Conservation (phyloP, 345 rosid species). For the Chamaenerion angustifolium region DNA sequence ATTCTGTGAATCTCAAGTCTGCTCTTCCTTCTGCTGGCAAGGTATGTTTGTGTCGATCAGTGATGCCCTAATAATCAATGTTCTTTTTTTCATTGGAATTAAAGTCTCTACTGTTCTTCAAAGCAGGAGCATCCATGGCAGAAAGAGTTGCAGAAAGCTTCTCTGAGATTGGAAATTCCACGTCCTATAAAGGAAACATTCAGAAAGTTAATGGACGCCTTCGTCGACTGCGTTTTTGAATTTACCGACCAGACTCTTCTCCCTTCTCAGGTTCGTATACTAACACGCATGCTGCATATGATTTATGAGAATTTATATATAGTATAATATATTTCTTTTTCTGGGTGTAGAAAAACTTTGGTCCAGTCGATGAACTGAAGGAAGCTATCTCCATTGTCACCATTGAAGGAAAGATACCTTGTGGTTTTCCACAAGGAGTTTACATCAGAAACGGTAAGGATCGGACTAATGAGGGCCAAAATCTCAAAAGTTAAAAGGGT, state of each 20-base stretch:
- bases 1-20: conserved; percentile 6
- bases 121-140: conserved; percentile 14
- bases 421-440: conserved; percentile 23
- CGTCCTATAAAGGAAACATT: conserved; percentile 12
- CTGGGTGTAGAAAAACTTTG: conserved; percentile 21
- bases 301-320: too few relatives aligned
- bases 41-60: conserved; percentile 6
- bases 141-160: conserved; percentile 12
- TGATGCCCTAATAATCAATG: background rate
- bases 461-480: too few relatives aligned
- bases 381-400: conserved; percentile 10
- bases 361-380: conserved; percentile 23
- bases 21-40: conserved; percentile 16
- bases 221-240: conserved; percentile 24
- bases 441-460: conserved; percentile 28
- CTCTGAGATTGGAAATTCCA: conserved; percentile 11
- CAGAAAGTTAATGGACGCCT: conserved; percentile 21
- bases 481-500: too few relatives aligned
- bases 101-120: background rate
- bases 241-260: conserved; percentile 28
- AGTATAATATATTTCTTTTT: too few relatives aligned
- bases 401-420: conserved; percentile 23
- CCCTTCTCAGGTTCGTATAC: conserved; percentile 25
- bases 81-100: too few relatives aligned
- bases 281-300: too few relatives aligned